Evolutionary conservation across 371 early-diverging fungal species (phyloP), one percentile per base, ranked within the genome.

Genomic region (Mucor racemosus): DNA sequence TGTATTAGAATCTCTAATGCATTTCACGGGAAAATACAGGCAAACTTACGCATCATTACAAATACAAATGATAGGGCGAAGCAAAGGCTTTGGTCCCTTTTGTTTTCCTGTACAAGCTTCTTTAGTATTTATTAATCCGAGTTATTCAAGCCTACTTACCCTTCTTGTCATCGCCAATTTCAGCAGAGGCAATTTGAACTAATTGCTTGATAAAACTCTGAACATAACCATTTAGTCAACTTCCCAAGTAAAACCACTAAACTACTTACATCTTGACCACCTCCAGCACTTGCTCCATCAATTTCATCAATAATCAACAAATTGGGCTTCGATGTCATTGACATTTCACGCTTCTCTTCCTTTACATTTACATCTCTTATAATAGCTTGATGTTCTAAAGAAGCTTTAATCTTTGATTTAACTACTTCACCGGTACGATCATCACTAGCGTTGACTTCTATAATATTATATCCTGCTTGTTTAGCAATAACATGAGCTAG

Each of bases 361-460:
- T 56, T 48, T 15, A 60, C 0, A 11, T 40, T 39, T 5, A 60
- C 53, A 21, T 73, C 65, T 38, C 77, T 68, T 38, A 87, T 73
- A 58, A 95, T 85, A 3, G 92, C 86, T 64, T 94, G 90, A 62
- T 88, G 88, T 62, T 93, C 92, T 38, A 96, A 70, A 0, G 94
- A 93, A 17, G 91, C 77, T 46, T 87, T 78, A 21, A 98, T 85
- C 66, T 91, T 90, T 46, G 89, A 85, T 46, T 84, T 83, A 1
- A 97, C 85, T 1, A 86, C 75, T 7, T 88, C 84, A 0, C 90
- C 94, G 0, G 97, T 94, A 66, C 98, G 95, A 76, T 97, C 98
- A 76, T 99, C 99, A 85, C 97, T 95, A 5, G 99, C 99, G 80
- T 99, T 99, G 74, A 99, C 91, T 81, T 99, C 99, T 17, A 98